Evolutionary conservation across 208 protist genomes (phyloP).

Genomic region (Crithidia fasciculata): DNA sequence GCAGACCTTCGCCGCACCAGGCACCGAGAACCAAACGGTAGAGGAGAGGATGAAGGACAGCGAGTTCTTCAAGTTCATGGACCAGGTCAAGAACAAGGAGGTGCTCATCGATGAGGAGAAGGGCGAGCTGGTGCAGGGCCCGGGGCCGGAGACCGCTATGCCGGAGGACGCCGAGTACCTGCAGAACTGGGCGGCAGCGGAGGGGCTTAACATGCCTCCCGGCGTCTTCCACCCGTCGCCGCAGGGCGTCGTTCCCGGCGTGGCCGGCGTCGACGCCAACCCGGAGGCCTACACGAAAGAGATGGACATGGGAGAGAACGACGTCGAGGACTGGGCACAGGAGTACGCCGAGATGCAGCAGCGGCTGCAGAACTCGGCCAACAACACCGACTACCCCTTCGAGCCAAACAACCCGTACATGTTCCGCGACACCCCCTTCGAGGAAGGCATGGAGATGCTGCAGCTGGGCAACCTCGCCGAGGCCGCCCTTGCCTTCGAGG

Average conservation of each 20-base stretch:
- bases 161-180: constrained; percentile 71
- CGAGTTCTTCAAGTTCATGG: constrained; percentile 87
- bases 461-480: constrained; percentile 81
- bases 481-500: constrained; percentile 89
- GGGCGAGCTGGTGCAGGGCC: constrained; percentile 70
- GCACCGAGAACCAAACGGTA: constrained; percentile 48
- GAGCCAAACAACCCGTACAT: constrained; percentile 90
- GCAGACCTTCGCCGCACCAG: constrained; percentile 60
- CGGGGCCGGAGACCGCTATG: constrained; percentile 60
- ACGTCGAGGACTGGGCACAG: constrained; percentile 77
- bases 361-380: constrained; percentile 39
- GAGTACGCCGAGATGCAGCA: constrained; percentile 81
- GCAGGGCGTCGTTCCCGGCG: constrained; percentile 7
- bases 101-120: constrained; percentile 85
- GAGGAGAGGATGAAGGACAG: constrained; percentile 71
- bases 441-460: constrained; percentile 80
- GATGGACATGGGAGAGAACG: constrained; percentile 41
- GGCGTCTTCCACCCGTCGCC: constrained; percentile 42
- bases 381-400: constrained; percentile 89
- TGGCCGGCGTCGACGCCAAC: constrained; percentile 1
- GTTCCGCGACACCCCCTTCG: constrained; percentile 72
- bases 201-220: constrained; percentile 62
- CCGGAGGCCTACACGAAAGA: constrained; percentile 23
- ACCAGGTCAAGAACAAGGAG: constrained; percentile 69
- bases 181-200: constrained; percentile 42